Percentiles rank a stretch among this genome's conserved stretches.
phyloP scores from a whole-genome alignment of 345 rosid species.

The Eucalyptus marginata region DNA sequence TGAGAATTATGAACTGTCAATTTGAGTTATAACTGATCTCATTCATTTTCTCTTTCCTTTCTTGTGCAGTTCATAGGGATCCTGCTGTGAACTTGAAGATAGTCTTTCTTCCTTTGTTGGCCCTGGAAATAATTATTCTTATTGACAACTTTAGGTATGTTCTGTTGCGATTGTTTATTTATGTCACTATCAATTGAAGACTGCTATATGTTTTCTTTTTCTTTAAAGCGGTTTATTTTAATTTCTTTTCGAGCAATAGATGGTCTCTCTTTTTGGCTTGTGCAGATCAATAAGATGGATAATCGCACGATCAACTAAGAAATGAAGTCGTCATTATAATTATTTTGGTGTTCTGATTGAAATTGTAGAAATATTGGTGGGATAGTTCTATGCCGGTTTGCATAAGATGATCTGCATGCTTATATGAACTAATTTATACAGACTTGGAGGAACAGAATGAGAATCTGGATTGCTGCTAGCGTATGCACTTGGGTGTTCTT shows the following conservation, averaged over 20 bases:
- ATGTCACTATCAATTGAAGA: not conserved
- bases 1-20: not conserved
- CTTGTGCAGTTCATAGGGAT: slow-evolving; percentile 27
- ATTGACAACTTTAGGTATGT: slow-evolving; percentile 86
- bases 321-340: not conserved
- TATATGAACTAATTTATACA: not conserved
- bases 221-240: not conserved
- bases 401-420: not conserved
- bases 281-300: not conserved
- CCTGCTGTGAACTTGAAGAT: slow-evolving; percentile 82
- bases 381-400: not conserved
- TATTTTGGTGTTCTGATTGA: not conserved
- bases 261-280: not conserved
- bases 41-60: not conserved
- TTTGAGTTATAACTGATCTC: not conserved
- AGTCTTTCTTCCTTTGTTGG: slow-evolving; percentile 77
- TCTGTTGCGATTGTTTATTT: not conserved
- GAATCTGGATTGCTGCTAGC: not conserved
- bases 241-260: not conserved
- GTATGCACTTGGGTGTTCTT: not conserved
- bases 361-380: not conserved
- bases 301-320: not conserved
- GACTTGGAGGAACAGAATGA: not conserved
- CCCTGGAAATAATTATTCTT: slow-evolving; percentile 61
- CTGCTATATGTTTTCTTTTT: not conserved